Evolutionary conservation across 805 yeast genomes (phyloP).

Genomic region (Candida boidinii): DNA sequence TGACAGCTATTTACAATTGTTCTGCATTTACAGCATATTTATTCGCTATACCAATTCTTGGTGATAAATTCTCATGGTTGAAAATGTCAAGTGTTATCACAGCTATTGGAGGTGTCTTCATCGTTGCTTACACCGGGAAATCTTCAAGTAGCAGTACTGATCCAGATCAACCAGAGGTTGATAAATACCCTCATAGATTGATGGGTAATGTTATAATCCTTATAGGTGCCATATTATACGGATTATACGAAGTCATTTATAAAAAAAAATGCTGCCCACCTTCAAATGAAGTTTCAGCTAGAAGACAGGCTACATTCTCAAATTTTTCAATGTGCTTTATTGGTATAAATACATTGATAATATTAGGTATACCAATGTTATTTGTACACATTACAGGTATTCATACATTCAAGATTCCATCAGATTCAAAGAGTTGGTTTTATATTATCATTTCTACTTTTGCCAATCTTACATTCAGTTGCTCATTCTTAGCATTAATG

Average conservation of each 20-base stretch:
- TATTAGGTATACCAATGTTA: slow-evolving; percentile 41
- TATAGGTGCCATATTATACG: slow-evolving; percentile 69
- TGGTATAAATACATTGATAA: slow-evolving; percentile 46
- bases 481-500: slow-evolving; percentile 67
- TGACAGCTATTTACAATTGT: slow-evolving; percentile 86
- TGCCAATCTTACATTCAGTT: slow-evolving; percentile 61
- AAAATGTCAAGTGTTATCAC: slow-evolving; percentile 61
- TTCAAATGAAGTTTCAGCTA: slow-evolving; percentile 42
- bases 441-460: slow-evolving; percentile 44
- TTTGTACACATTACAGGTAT: slow-evolving; percentile 44
- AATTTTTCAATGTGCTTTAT: slow-evolving; percentile 63
- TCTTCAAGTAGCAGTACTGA: slow-evolving; percentile 5
- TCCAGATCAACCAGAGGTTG: slow-evolving; percentile 12
- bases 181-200: slow-evolving; percentile 46
- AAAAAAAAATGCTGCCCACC: slow-evolving; percentile 74
- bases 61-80: slow-evolving; percentile 54
- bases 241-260: slow-evolving; percentile 77
- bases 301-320: slow-evolving; percentile 74
- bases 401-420: slow-evolving; percentile 50
- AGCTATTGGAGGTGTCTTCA: slow-evolving; percentile 67
- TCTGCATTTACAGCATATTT: slow-evolving; percentile 84
- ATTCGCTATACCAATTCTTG: slow-evolving; percentile 67
- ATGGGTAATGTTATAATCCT: slow-evolving; percentile 66
- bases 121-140: slow-evolving; percentile 63
- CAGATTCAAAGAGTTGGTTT: slow-evolving; percentile 29